Conservation (phyloP, 2,329 filamentous ascomycete species). For the Metarhizium humberi region DNA sequence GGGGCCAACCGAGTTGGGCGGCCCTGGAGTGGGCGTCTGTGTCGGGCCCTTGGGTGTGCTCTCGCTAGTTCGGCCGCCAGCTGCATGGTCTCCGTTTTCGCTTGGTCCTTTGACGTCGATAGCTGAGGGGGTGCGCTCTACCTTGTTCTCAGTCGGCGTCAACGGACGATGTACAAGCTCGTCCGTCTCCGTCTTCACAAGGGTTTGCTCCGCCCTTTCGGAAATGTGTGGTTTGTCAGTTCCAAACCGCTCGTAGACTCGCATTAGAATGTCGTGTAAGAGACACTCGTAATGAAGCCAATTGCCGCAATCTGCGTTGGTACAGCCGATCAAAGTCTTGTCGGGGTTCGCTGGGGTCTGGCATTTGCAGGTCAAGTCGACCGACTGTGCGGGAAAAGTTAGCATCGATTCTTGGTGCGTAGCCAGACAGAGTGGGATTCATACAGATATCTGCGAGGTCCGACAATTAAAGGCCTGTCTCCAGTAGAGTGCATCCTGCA, state of each 20-base stretch:
- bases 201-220: slow-evolving; percentile 28
- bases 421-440: slow-evolving; percentile 13
- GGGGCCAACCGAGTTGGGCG: slow-evolving; percentile 14
- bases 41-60: slow-evolving; percentile 19
- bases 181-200: slow-evolving; percentile 31
- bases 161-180: slow-evolving; percentile 30
- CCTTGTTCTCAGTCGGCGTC: slow-evolving; percentile 41
- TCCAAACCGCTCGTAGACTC: slow-evolving; percentile 40
- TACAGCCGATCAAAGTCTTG: slow-evolving; percentile 49
- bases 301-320: slow-evolving; percentile 40
- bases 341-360: slow-evolving; percentile 53
- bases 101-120: slow-evolving; percentile 43
- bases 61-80: slow-evolving; percentile 25
- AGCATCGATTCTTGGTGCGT: neutral
- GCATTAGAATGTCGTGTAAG: slow-evolving; percentile 42
- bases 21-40: slow-evolving; percentile 21
- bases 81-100: slow-evolving; percentile 28
- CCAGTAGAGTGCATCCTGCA: slow-evolving; percentile 52
- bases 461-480: slow-evolving; percentile 52
- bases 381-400: slow-evolving; percentile 30
- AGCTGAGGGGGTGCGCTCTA: slow-evolving; percentile 36
- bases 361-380: slow-evolving; percentile 49
- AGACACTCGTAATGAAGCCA: slow-evolving; percentile 59
- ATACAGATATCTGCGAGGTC: slow-evolving; percentile 48
- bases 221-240: slow-evolving; percentile 43